Evolutionary conservation across 2,329 filamentous ascomycete genomes (phyloP).

Genomic region (Coniochaeta prunicola): DNA sequence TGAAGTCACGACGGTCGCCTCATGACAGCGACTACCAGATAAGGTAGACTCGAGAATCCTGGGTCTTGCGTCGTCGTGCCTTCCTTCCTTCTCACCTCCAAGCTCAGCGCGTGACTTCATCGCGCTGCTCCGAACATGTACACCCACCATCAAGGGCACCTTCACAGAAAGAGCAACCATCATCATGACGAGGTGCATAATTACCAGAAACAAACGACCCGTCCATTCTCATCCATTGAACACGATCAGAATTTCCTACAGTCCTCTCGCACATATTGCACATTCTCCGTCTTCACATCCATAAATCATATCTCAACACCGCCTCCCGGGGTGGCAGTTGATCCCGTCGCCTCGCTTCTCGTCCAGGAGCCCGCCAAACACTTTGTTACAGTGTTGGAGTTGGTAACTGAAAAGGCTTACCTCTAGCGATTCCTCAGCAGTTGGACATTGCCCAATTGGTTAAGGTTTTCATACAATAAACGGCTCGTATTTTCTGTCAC

Average conservation of each 20-base stretch:
- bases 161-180: background rate
- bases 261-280: too few relatives aligned
- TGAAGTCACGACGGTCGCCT: background rate
- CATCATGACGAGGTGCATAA: background rate
- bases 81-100: background rate
- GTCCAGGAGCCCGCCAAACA: background rate
- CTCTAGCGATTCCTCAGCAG: background rate
- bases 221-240: background rate
- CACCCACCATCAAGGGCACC: background rate
- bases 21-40: background rate
- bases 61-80: background rate
- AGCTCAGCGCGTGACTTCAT: background rate
- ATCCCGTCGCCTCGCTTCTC: background rate
- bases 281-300: too few relatives aligned
- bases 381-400: background rate
- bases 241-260: background rate
- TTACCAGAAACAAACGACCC: background rate
- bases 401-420: background rate
- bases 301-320: background rate
- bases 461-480: slow-evolving; percentile 1
- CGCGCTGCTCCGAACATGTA: background rate
- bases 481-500: slow-evolving; percentile 4
- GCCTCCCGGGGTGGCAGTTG: background rate
- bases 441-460: background rate
- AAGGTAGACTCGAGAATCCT: too few relatives aligned